These are phyloP conservation scores for Paraleonurus japonicus DNA, from an alignment of 257 asterid species.

Conservation along the genomic window DNA sequence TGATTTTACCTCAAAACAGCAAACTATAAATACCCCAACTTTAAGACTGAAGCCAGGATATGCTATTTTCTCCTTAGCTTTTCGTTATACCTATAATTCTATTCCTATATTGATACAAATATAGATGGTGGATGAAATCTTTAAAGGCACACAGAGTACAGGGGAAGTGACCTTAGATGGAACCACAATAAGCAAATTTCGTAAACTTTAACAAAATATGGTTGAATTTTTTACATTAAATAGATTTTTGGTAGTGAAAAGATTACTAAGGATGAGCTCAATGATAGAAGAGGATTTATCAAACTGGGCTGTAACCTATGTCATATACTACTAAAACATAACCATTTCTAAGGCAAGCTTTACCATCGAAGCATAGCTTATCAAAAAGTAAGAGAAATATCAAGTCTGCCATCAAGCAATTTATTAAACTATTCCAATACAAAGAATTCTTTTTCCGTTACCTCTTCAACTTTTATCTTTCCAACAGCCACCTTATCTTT, in stretches of 20 bases:
- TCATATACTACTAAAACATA: background rate
- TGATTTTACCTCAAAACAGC: background rate
- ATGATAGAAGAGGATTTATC: background rate
- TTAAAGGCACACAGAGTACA: background rate
- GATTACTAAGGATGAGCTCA: background rate
- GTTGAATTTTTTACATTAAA: background rate
- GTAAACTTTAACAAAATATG: background rate
- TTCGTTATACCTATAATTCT: background rate
- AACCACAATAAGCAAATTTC: background rate
- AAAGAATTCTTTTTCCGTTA: constrained; percentile 21
- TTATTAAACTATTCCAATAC: constrained; percentile 6
- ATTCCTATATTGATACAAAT: background rate
- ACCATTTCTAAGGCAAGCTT: background rate
- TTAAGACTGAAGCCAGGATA: background rate
- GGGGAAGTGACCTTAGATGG: background rate
- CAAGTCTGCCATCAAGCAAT: background rate
- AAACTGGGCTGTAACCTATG: background rate
- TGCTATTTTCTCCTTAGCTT: background rate
- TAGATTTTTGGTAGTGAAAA: background rate
- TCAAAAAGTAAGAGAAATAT: background rate
- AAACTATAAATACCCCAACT: background rate
- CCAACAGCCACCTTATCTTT: constrained; percentile 88
- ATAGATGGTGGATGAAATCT: background rate
- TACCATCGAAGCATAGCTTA: background rate
- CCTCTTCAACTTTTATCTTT: constrained; percentile 91